A percentile compares a stretch with the other conserved stretches of the same genome.
phyloP scores from a whole-genome alignment of 2,329 filamentous ascomycete species.

The Remersonia thermophila region DNA sequence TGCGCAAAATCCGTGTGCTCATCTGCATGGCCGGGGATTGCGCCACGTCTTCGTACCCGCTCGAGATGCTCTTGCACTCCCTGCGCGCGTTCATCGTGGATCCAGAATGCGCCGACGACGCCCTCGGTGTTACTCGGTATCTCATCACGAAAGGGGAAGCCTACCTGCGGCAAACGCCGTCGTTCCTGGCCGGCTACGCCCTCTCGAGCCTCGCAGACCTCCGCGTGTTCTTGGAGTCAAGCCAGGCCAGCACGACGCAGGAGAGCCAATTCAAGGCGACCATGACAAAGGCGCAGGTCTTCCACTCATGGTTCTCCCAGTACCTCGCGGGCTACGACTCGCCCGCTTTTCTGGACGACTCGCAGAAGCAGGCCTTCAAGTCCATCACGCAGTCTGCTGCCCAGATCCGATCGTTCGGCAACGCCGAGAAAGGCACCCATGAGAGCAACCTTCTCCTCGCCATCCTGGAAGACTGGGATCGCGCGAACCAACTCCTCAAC shows the following conservation, averaged over 20 bases:
- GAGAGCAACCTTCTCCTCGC: constrained; percentile 72
- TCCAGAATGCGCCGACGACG: constrained; percentile 79
- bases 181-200: constrained; percentile 70
- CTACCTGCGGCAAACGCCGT: constrained; percentile 53
- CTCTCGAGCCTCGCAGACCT: constrained; percentile 71
- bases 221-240: constrained; percentile 60
- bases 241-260: constrained; percentile 69
- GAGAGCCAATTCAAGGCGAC: constrained; percentile 71
- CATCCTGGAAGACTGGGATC: constrained; percentile 61
- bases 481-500: constrained; percentile 52
- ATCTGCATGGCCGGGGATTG: constrained; percentile 63
- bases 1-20: constrained; percentile 74
- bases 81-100: constrained; percentile 69
- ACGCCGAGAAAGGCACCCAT: constrained; percentile 54
- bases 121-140: constrained; percentile 76
- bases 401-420: constrained; percentile 54
- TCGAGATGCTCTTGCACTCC: constrained; percentile 82
- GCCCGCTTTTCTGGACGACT: constrained; percentile 33
- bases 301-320: constrained; percentile 65
- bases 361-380: constrained; percentile 45
- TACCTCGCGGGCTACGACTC: constrained; percentile 55
- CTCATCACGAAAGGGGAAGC: constrained; percentile 55
- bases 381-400: constrained; percentile 58
- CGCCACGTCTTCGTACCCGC: constrained; percentile 65
- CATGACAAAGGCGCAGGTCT: constrained; percentile 59